Base-by-base conservation (phyloP, 306 rosid genomes). In the Geum urbanum region DNA sequence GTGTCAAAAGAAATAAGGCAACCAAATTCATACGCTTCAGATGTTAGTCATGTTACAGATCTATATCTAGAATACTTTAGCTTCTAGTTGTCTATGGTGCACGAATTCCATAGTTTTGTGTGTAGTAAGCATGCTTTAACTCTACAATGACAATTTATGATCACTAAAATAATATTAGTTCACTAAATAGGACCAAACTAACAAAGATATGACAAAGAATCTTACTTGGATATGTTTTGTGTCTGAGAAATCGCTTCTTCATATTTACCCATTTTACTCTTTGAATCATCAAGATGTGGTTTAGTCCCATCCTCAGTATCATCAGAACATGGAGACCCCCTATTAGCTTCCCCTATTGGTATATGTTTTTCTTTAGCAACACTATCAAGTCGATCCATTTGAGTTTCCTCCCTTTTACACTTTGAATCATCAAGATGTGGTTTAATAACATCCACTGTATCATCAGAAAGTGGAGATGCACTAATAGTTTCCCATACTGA, bases 181-280 rank as follows among this genome's bases (percentile, higher is more conserved):
- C 27, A 24, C 27, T 24, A 24, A 24, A 24, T 24, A 24, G 2
- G 0, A 24, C 27, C 27, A 24, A 24, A 24, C 27, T 24, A 24
- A 24, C 27, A 24, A 24, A 24, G 27, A 24, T 24, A 24, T 24
- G 27, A 71, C 12, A 37, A 78, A 39, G 40, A 70, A 58, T 72
- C 92, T 85, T 83, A 89, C 96, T 22, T 47, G 66, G 81, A 46
- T 47, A 61, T 62, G 65, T 76, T 80, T 11, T 76, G 81, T 59
- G 55, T n/a, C 69, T 77, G 68, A 59, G 8, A 37, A 35, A 73
- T 71, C 72, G 9, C 49, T 46, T 76, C 49, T 46, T 76, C 79
- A 72, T 66, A 37, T 63, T 69, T 77, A 77, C 74, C 80, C 63
- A 18, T 57, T 76, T 63, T 72, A 66, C 55, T 73, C 66, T 71